Evolutionary conservation across 2,329 filamentous ascomycete species (phyloP).

Genomic region (Phialophora verrucosa): DNA sequence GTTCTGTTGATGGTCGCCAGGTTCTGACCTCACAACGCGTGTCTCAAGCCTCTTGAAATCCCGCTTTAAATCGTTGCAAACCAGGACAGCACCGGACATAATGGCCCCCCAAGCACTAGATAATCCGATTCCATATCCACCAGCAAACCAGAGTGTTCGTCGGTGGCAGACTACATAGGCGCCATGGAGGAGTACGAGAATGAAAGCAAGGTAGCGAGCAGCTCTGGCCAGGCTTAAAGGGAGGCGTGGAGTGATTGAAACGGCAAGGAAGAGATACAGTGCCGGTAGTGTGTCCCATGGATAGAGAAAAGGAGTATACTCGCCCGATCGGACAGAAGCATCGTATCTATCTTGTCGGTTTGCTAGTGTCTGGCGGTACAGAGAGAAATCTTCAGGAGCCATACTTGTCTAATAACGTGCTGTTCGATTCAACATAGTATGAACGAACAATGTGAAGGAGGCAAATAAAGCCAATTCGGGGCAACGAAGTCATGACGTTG

Average conservation of each 20-base stretch:
- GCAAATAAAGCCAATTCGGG: slow-evolving; percentile 4
- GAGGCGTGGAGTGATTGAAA: slow-evolving; percentile 32
- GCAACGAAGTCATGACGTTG: slow-evolving; percentile 25
- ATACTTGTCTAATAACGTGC: slow-evolving; percentile 46
- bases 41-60: slow-evolving; percentile 63
- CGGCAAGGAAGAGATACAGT: slow-evolving; percentile 33
- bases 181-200: slow-evolving; percentile 24
- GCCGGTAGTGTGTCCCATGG: slow-evolving; percentile 39
- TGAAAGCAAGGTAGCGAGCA: slow-evolving; percentile 26
- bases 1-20: slow-evolving; percentile 12
- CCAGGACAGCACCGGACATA: slow-evolving; percentile 59
- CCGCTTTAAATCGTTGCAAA: slow-evolving; percentile 61
- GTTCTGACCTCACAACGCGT: slow-evolving; percentile 31
- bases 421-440: not conserved
- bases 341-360: slow-evolving; percentile 35
- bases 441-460: not conserved
- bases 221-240: slow-evolving; percentile 9
- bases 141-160: slow-evolving; percentile 56
- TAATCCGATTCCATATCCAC: slow-evolving; percentile 62
- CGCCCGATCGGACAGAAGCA: slow-evolving; percentile 26
- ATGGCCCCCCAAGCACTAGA: slow-evolving; percentile 60
- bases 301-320: slow-evolving; percentile 37
- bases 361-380: slow-evolving; percentile 48
- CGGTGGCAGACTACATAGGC: slow-evolving; percentile 34
- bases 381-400: slow-evolving; percentile 27